Conservation (phyloP, 768 basidiomycete species). For the Daedaleopsis sinensis region DNA sequence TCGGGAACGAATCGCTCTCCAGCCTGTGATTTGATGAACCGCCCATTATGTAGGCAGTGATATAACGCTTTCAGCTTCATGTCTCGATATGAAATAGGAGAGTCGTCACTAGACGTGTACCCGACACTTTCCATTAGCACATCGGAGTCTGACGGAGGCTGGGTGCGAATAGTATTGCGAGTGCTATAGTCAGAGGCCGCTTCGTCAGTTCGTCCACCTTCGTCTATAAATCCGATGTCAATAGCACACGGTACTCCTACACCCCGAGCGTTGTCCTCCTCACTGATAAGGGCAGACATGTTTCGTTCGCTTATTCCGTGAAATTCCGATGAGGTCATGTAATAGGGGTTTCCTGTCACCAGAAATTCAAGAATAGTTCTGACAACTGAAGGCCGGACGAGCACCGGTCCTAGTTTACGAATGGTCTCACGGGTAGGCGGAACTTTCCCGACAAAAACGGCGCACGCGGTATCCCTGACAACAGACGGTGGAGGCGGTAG, state of each 20-base stretch:
- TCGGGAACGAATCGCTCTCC: constrained; percentile 9
- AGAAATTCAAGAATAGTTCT: neutral
- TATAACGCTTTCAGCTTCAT: neutral
- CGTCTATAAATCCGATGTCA: neutral
- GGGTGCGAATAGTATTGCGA: neutral
- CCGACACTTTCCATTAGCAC: neutral
- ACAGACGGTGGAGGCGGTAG: neutral
- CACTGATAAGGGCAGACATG: neutral
- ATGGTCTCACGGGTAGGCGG: neutral
- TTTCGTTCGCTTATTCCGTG: neutral
- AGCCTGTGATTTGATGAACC: neutral
- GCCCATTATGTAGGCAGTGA: neutral
- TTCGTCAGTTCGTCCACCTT: neutral
- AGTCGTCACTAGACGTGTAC: neutral
- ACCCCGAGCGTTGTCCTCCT: neutral
- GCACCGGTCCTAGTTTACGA: neutral
- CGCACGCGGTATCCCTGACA: neutral
- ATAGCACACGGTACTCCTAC: neutral
- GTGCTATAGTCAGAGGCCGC: neutral
- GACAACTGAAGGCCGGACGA: neutral
- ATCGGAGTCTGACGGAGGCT: neutral
- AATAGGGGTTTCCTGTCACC: neutral
- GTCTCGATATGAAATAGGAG: neutral
- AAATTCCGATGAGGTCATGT: neutral
- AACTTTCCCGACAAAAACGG: neutral